Conservation (phyloP, 2,329 filamentous ascomycete species). For the Botrytis fabae region DNA sequence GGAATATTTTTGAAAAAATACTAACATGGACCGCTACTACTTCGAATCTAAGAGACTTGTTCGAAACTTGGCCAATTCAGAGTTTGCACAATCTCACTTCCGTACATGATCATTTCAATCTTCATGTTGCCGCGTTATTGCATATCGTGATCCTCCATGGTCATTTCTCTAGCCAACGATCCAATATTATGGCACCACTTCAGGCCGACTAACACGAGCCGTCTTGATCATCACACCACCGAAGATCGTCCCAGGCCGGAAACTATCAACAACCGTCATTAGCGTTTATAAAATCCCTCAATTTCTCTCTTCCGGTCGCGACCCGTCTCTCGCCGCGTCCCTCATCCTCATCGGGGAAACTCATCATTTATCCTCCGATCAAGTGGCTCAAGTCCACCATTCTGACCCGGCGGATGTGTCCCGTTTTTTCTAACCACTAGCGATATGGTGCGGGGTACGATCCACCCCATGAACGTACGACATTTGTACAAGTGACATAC, state of each 20-base stretch:
- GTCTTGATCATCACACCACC: background rate
- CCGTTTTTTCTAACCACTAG: background rate
- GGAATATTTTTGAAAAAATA: background rate
- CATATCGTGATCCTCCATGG: background rate
- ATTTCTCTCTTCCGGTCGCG: background rate
- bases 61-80: background rate
- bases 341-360: background rate
- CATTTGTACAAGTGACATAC: constrained; percentile 17
- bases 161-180: background rate
- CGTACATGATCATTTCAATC: no score
- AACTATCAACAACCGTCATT: background rate
- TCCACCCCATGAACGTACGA: background rate
- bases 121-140: background rate
- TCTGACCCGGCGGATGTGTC: background rate
- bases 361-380: background rate
- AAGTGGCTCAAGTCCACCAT: background rate
- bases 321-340: background rate
- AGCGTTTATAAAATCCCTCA: background rate
- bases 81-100: background rate
- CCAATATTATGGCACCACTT: background rate
- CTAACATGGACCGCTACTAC: background rate
- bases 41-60: no score
- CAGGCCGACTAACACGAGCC: background rate
- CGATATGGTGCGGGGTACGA: constrained; percentile 11
- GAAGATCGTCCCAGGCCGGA: background rate